Base-by-base conservation (phyloP, 495 filamentous ascomycete genomes). In the Terfezia claveryi region DNA sequence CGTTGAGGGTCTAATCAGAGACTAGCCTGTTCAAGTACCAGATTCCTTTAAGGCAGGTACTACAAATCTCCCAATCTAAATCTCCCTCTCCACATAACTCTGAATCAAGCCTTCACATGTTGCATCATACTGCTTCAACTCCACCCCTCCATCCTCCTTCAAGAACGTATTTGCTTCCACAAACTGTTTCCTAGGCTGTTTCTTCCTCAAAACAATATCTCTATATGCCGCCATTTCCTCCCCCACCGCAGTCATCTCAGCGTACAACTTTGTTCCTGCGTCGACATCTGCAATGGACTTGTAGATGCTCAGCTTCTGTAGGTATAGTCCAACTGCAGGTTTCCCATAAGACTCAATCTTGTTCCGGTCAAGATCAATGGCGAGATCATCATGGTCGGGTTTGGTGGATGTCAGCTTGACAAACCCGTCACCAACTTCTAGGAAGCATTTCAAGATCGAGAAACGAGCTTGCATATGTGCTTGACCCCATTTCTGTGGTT, bases 381-480 rank as follows among this genome's bases (percentile, higher is more conserved):
- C 79, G 16, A 95, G 70, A 64, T 94, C 87, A 0, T 77, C 80
- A 1, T 93, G 75, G 64, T 93, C 85, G 14, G 81, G 77, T 54
- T 80, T 77, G 37, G 70, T 77, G 63, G 84, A 80, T 4, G 80
- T 74, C 27, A 98, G 75, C 59, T 79, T 78, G 71, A 85, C 83
- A 64, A 98, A 95, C 55, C 80, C 77, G 54, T 81, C 75, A 6
- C 81, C 86, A 2, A 87, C 87, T 38, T 76, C 72, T n/a, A 95
- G 75, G 79, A 96, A 94, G 37, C 80, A 65, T 58, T 73, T 71
- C 38, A 98, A 69, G 63, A 96, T 98, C 57, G 80, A 82, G 69
- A 87, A 95, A 14, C 91, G 82, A 4, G 91, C 91, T 70, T 95
- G 87, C 73, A 85, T 92, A 62, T 98, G 89, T 27, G 86, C 79